A percentile compares a stretch with the other conserved stretches of the same genome.
Conservation (phyloP, 2,329 filamentous ascomycete species). For the Malbranchea cinnamomea region DNA sequence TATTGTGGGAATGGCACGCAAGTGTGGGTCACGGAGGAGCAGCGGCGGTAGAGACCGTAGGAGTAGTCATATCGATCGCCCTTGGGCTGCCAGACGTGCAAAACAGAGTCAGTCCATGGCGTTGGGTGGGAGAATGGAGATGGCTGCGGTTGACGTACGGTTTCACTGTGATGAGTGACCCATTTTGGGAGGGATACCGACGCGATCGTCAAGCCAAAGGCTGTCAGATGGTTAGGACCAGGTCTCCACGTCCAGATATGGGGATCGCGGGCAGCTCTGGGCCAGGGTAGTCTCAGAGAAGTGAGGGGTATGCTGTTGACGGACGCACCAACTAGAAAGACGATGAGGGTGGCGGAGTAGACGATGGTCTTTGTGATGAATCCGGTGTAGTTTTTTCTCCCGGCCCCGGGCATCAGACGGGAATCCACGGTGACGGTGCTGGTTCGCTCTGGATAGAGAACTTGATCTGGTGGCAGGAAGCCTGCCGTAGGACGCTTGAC, state of each 20-base stretch:
- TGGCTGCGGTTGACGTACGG: conserved; percentile 16
- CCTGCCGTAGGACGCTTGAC: too few relatives aligned
- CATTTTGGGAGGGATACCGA: conserved; percentile 34
- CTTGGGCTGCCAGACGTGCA: conserved; percentile 13
- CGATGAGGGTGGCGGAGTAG: conserved; percentile 28
- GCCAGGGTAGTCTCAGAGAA: not conserved
- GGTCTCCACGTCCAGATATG: conserved; percentile 2
- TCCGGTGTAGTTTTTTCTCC: conserved; percentile 31
- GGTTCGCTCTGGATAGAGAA: too few relatives aligned
- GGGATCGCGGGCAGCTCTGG: not conserved
- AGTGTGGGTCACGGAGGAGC: conserved; percentile 50
- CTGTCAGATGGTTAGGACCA: conserved; percentile 14
- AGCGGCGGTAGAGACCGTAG: conserved; percentile 68
- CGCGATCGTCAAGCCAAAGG: conserved; percentile 30
- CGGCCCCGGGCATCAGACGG: conserved; percentile 27
- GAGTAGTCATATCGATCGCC: conserved; percentile 42
- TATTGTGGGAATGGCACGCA: conserved; percentile 47
- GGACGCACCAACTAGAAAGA: conserved; percentile 29
- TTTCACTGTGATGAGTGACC: conserved; percentile 32
- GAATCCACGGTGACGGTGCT: conserved; percentile 22
- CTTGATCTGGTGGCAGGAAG: too few relatives aligned
- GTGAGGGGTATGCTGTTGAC: not conserved
- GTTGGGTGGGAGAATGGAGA: not conserved
- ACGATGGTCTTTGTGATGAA: conserved; percentile 35
- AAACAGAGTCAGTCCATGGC: too few relatives aligned